phyloP scores from a whole-genome alignment of 106 monocot genomes.

The Chionographis japonica region DNA sequence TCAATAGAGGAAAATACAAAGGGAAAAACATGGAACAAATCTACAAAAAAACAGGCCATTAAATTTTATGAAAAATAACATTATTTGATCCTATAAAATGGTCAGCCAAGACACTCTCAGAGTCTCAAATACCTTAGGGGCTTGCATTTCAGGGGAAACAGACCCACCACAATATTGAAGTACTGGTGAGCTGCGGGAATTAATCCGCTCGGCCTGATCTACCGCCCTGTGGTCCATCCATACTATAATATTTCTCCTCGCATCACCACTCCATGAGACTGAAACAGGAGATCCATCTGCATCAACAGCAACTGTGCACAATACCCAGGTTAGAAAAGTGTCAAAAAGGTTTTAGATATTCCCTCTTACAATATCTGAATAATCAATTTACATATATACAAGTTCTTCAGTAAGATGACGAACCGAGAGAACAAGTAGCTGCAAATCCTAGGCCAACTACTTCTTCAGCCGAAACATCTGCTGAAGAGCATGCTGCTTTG shows the following conservation, averaged over 20 bases:
- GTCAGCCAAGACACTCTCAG: too few relatives aligned
- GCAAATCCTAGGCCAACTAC: slow-evolving; percentile 85
- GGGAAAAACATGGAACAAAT: too few relatives aligned
- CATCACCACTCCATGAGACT: slow-evolving; percentile 90
- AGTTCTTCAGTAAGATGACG: slow-evolving; percentile 7
- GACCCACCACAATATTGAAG: slow-evolving; percentile 86
- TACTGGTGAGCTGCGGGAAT: slow-evolving; percentile 71
- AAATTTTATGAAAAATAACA: too few relatives aligned
- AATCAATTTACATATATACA: not conserved
- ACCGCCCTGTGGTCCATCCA: slow-evolving; percentile 99
- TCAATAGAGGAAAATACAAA: too few relatives aligned
- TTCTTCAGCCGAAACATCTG: slow-evolving; percentile 45
- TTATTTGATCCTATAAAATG: too few relatives aligned
- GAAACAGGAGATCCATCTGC: slow-evolving; percentile 90
- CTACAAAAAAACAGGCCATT: too few relatives aligned
- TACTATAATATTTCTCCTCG: slow-evolving; percentile 86
- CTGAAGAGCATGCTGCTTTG: slow-evolving; percentile 63
- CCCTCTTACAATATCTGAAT: not conserved
- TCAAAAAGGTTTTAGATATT: not conserved
- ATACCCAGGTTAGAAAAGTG: not conserved
- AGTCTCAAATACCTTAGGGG: slow-evolving; percentile 63
- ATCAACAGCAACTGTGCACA: slow-evolving; percentile 86
- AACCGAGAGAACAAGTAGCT: slow-evolving; percentile 96
- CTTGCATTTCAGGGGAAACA: slow-evolving; percentile 96
- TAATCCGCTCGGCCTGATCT: slow-evolving; percentile 79